Percentiles rank a stretch among this genome's conserved stretches.
These are phyloP conservation scores for Fusarium sp. DNA, from an alignment of 2,329 filamentous ascomycete species.

Conservation along the genomic window DNA sequence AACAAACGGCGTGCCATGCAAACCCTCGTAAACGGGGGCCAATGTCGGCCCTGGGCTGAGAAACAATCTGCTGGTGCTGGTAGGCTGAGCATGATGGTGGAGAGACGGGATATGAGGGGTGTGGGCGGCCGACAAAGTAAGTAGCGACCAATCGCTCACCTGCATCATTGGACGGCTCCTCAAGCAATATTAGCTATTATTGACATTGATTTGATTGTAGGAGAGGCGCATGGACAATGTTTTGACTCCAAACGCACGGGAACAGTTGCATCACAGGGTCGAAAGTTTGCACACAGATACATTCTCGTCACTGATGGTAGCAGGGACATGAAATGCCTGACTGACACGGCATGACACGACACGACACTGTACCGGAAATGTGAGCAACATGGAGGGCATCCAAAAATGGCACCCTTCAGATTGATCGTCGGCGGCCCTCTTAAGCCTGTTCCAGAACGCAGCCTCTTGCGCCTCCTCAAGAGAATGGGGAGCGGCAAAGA, in stretches of 20 bases:
- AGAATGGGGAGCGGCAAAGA: background rate
- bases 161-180: background rate
- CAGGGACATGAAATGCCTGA: background rate
- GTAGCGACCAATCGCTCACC: background rate
- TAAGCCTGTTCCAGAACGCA: slow-evolving; percentile 22
- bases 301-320: background rate
- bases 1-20: background rate
- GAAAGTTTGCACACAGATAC: background rate
- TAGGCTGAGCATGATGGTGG: background rate
- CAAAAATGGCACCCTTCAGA: slow-evolving; percentile 5
- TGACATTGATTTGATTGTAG: slow-evolving; percentile 6
- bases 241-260: background rate
- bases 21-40: background rate
- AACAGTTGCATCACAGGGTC: background rate
- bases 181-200: background rate
- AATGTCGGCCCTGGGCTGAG: background rate
- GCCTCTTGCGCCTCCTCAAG: slow-evolving; percentile 8
- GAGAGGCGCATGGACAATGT: background rate
- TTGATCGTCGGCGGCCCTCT: background rate
- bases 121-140: slow-evolving; percentile 1
- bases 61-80: background rate
- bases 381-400: background rate
- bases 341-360: background rate
- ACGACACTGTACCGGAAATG: background rate
- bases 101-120: background rate